These are phyloP conservation scores for Stenogyne calaminthoides DNA, from an alignment of 305 asterid genomes.

Conservation along the genomic window DNA sequence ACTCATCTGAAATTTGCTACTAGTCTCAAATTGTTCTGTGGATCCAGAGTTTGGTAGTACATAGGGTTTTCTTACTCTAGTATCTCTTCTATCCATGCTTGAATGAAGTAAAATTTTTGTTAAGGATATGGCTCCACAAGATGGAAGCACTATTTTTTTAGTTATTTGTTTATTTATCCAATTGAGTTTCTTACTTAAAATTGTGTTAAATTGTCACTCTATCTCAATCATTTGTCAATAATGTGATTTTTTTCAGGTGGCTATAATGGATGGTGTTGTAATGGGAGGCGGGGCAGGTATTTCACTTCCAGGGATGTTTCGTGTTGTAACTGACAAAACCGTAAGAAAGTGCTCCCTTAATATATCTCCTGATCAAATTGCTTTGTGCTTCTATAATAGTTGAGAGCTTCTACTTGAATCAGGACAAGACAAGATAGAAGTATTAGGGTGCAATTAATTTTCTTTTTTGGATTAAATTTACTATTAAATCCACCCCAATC, in stretches of 20 bases:
- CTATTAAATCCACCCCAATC: neutral
- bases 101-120: neutral
- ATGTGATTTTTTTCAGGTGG: slow-evolving; percentile 62
- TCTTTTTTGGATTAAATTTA: neutral
- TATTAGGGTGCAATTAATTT: neutral
- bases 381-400: slow-evolving; percentile 15
- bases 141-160: neutral
- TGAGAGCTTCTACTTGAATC: slow-evolving; percentile 12
- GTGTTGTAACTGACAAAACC: slow-evolving; percentile 94
- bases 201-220: slow-evolving; percentile 21
- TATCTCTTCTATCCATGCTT: neutral
- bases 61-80: neutral
- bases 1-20: too few species aligned
- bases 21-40: neutral
- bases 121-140: neutral
- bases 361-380: slow-evolving; percentile 30
- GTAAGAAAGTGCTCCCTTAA: slow-evolving; percentile 63
- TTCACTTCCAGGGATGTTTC: slow-evolving; percentile 97
- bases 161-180: neutral
- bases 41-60: neutral
- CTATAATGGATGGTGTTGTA: slow-evolving; percentile 88
- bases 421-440: slow-evolving; percentile 10
- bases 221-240: slow-evolving; percentile 20
- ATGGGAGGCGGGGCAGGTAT: slow-evolving; percentile 99
- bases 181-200: slow-evolving; percentile 11